A percentile compares a stretch with the other conserved stretches of the same genome.
phyloP scores from a whole-genome alignment of 2,329 filamentous ascomycete species.

The Trichophyton mentagrophytes region DNA sequence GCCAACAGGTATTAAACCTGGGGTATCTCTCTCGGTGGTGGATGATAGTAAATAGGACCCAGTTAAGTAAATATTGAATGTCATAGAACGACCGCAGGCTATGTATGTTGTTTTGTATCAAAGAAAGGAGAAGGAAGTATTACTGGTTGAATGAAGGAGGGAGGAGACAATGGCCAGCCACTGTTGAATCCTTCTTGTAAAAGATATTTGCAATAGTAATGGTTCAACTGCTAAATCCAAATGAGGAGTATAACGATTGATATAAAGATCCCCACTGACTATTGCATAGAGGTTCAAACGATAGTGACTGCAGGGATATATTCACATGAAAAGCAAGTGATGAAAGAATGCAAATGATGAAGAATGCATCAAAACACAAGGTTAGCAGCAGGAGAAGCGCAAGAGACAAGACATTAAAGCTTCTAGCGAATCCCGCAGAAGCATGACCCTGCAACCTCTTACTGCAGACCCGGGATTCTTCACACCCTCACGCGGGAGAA shows the following conservation, averaged over 20 bases:
- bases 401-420: conserved; percentile 2
- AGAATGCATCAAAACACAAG: conserved; percentile 4
- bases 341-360: conserved; percentile 12
- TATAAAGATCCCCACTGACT: neutral
- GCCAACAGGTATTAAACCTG: neutral
- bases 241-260: neutral
- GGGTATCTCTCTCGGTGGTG: neutral
- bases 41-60: neutral
- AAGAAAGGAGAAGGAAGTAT: neutral
- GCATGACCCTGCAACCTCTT: neutral
- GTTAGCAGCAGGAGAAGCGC: conserved; percentile 7
- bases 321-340: conserved; percentile 6
- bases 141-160: neutral
- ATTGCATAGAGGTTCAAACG: neutral
- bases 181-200: neutral
- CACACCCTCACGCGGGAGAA: conserved; percentile 1
- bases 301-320: neutral
- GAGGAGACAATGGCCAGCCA: neutral
- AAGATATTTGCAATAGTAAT: neutral
- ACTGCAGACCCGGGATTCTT: conserved; percentile 3
- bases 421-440: conserved; percentile 1
- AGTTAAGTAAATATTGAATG: neutral
- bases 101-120: neutral
- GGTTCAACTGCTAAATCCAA: neutral
- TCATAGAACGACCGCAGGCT: too few relatives aligned